A percentile compares a stretch with the other conserved stretches of the same genome.
These are phyloP conservation scores for Colletotrichum musicola DNA, from an alignment of 2,329 filamentous ascomycete genomes.

Conservation along the genomic window DNA sequence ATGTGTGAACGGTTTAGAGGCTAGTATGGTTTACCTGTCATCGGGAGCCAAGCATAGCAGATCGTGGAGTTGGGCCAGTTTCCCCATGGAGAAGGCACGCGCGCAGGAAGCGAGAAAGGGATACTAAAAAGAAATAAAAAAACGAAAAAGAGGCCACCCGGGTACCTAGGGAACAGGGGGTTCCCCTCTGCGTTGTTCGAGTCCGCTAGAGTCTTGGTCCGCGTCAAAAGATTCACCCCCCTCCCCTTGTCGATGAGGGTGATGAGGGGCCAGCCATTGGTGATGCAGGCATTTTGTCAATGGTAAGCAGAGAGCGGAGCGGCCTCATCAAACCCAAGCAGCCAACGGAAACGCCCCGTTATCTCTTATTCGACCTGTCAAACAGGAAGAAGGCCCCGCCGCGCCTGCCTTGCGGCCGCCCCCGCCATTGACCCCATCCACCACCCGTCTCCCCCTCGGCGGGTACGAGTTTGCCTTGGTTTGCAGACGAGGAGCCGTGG, in stretches of 20 bases:
- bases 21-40: slow-evolving; percentile 15
- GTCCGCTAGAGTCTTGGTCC: slow-evolving; percentile 30
- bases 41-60: slow-evolving; percentile 33
- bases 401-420: not conserved
- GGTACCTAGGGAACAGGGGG: not conserved
- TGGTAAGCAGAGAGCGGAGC: slow-evolving; percentile 33
- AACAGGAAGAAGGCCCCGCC: not conserved
- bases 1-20: not conserved
- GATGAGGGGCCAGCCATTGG: slow-evolving; percentile 22
- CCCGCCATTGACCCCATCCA: too few species aligned
- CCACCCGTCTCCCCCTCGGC: not conserved
- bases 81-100: slow-evolving; percentile 33
- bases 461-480: slow-evolving; percentile 28
- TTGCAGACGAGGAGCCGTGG: slow-evolving; percentile 25
- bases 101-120: not conserved
- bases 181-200: slow-evolving; percentile 2
- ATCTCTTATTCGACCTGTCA: slow-evolving; percentile 22
- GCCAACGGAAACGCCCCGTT: slow-evolving; percentile 19
- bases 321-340: not conserved
- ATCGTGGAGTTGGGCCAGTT: slow-evolving; percentile 31
- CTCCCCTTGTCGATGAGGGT: not conserved
- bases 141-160: slow-evolving; percentile 19
- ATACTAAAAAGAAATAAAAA: not conserved
- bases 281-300: slow-evolving; percentile 29
- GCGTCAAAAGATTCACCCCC: slow-evolving; percentile 15